Evolutionary conservation across 106 monocot species (phyloP).

Genomic region (Amphibolis antarctica): DNA sequence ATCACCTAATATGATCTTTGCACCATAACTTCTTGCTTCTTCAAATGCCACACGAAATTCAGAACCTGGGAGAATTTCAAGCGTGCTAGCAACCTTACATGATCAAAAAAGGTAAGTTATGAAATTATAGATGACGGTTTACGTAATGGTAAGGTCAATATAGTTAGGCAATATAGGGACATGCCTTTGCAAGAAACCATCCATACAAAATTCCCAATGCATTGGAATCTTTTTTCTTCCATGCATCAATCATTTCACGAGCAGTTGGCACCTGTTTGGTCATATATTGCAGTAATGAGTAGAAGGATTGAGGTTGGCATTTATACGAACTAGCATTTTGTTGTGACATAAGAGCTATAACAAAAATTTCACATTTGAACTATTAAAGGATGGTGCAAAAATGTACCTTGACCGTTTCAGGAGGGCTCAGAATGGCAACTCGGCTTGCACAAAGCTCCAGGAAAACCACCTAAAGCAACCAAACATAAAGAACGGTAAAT

Average conservation of each 20-base stretch:
- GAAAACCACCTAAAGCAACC: conserved; percentile 65
- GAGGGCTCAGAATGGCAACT: conserved; percentile 61
- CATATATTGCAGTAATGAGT: neutral
- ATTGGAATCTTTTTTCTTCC: conserved; percentile 79
- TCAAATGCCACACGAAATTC: conserved; percentile 98
- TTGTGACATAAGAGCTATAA: too few relatives aligned
- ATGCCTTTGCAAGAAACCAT: conserved; percentile 92
- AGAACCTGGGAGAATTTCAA: conserved; percentile 83
- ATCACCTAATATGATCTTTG: conserved; percentile 78
- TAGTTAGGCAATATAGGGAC: conserved; percentile 4
- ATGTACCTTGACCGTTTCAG: conserved; percentile 53
- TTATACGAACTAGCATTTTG: too few relatives aligned
- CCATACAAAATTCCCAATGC: conserved; percentile 81
- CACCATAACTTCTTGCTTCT: conserved; percentile 77
- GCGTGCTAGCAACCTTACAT: conserved; percentile 59
- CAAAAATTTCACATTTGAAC: too few relatives aligned
- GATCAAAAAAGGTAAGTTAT: too few relatives aligned
- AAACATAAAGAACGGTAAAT: neutral
- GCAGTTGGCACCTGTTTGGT: conserved; percentile 64
- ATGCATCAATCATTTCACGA: conserved; percentile 86
- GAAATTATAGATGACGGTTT: neutral
- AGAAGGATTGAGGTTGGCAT: neutral
- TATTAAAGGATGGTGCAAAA: neutral
- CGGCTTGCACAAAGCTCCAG: conserved; percentile 86
- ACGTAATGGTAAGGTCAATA: neutral